Percentiles rank a stretch among this genome's conserved stretches.
phyloP scores from a whole-genome alignment of 2,329 filamentous ascomycete species.

The Fusarium oxysporum region DNA sequence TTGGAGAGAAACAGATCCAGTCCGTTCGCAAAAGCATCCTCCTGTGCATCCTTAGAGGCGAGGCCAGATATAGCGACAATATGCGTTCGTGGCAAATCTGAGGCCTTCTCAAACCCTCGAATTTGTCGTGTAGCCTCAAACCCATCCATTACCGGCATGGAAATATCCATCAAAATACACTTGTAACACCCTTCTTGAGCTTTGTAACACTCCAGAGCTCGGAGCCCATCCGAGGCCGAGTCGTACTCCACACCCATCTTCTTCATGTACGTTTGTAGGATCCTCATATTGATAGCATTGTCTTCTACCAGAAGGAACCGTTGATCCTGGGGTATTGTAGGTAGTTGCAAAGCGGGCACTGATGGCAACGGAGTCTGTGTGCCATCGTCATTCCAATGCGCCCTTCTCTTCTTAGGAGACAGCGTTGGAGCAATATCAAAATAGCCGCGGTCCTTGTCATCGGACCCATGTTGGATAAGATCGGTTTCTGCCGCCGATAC shows the following conservation, averaged over 20 bases:
- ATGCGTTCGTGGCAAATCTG: constrained; percentile 53
- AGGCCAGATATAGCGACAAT: constrained; percentile 67
- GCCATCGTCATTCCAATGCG: constrained; percentile 1
- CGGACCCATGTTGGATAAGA: background rate
- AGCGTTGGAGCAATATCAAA: constrained; percentile 2
- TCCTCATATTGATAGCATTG: constrained; percentile 54
- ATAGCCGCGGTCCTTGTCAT: background rate
- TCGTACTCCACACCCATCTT: constrained; percentile 48
- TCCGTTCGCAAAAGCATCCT: constrained; percentile 65
- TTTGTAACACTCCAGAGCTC: constrained; percentile 50
- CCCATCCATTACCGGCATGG: constrained; percentile 69
- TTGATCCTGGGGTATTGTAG: background rate
- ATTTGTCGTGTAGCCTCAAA: constrained; percentile 64
- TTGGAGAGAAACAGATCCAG: constrained; percentile 69
- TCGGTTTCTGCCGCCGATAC: background rate
- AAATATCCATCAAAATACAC: constrained; percentile 62
- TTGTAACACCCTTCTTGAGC: constrained; percentile 37
- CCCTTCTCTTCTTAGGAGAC: constrained; percentile 15
- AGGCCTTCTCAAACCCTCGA: constrained; percentile 59
- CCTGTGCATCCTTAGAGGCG: constrained; percentile 60
- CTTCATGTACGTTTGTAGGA: constrained; percentile 50
- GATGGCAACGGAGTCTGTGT: constrained; percentile 2
- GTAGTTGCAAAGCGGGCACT: background rate
- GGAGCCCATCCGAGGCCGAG: constrained; percentile 49
- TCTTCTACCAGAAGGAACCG: constrained; percentile 56